Evolutionary conservation across 2,329 filamentous ascomycete genomes (phyloP).

Genomic region (Rosellinia necatrix): DNA sequence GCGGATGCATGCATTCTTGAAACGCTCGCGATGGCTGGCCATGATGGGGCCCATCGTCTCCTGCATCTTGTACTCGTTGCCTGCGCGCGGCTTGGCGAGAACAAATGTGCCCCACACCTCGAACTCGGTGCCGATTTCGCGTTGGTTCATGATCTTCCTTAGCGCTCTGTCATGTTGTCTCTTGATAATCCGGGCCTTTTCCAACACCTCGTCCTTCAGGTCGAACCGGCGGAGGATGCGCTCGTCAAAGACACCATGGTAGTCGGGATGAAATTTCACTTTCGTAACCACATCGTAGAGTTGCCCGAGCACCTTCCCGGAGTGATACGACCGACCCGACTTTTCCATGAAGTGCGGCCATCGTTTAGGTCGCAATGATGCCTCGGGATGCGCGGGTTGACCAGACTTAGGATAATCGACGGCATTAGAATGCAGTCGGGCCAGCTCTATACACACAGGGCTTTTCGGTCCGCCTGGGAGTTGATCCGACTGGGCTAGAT

Average conservation of each 20-base stretch:
- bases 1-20: slow-evolving; percentile 68
- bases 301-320: slow-evolving; percentile 73
- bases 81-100: slow-evolving; percentile 72
- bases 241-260: slow-evolving; percentile 73
- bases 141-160: slow-evolving; percentile 80
- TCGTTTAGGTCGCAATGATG: slow-evolving; percentile 59
- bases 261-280: slow-evolving; percentile 74
- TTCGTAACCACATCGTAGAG: slow-evolving; percentile 77
- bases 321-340: slow-evolving; percentile 63
- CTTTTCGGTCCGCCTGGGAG: slow-evolving; percentile 67
- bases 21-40: slow-evolving; percentile 68
- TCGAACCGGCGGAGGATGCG: slow-evolving; percentile 70
- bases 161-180: slow-evolving; percentile 76
- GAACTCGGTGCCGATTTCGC: slow-evolving; percentile 84
- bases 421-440: slow-evolving; percentile 82
- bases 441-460: slow-evolving; percentile 73
- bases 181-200: slow-evolving; percentile 70
- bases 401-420: slow-evolving; percentile 97
- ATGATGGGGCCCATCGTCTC: slow-evolving; percentile 79
- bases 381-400: slow-evolving; percentile 70
- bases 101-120: slow-evolving; percentile 91
- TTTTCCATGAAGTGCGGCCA: slow-evolving; percentile 94
- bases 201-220: slow-evolving; percentile 58
- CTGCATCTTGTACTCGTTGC: slow-evolving; percentile 81
- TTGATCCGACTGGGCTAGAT: slow-evolving; percentile 76